Percentiles rank a stretch among this genome's conserved stretches.
These are phyloP conservation scores for Phytomonas sp. DNA, from an alignment of 208 protist genomes.

Conservation along the genomic window DNA sequence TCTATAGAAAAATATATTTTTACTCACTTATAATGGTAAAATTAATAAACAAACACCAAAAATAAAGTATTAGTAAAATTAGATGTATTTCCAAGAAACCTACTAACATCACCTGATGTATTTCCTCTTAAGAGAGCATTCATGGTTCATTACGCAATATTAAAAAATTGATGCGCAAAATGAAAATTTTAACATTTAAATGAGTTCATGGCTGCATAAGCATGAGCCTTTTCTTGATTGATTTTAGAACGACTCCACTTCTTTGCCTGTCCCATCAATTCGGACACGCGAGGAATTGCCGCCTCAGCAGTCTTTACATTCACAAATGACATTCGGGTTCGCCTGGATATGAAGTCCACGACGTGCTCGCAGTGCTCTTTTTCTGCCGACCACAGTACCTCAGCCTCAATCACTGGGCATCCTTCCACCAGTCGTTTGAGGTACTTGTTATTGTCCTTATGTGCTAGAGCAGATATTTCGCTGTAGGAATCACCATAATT, in stretches of 20 bases:
- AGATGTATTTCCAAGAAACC: conserved; percentile 5
- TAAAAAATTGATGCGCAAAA: conserved; percentile 9
- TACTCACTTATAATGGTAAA: conserved; percentile 1
- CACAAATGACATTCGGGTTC: conserved; percentile 88
- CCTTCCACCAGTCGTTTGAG: conserved; percentile 33
- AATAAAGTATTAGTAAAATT: conserved; percentile 3
- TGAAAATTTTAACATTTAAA: conserved; percentile 22
- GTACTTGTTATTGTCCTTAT: conserved; percentile 22
- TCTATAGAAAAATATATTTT: conserved; percentile 6
- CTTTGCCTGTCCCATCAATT: conserved; percentile 80
- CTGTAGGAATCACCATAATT: conserved; percentile 62
- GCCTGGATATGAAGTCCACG: conserved; percentile 87
- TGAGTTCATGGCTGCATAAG: conserved; percentile 35
- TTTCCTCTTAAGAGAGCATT: conserved; percentile 2
- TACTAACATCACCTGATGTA: not conserved
- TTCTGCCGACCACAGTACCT: conserved; percentile 70
- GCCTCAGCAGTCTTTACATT: conserved; percentile 54
- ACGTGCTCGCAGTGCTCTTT: conserved; percentile 87
- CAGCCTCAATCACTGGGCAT: conserved; percentile 77
- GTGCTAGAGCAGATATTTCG: conserved; percentile 30
- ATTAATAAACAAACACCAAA: conserved; percentile 9
- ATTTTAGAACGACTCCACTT: conserved; percentile 48
- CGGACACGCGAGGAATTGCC: conserved; percentile 70
- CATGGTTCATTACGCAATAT: conserved; percentile 6
- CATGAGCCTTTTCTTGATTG: conserved; percentile 44